These are phyloP conservation scores for Tylopilus vinaceipallidus DNA, from an alignment of 768 basidiomycete species.

Conservation along the genomic window DNA sequence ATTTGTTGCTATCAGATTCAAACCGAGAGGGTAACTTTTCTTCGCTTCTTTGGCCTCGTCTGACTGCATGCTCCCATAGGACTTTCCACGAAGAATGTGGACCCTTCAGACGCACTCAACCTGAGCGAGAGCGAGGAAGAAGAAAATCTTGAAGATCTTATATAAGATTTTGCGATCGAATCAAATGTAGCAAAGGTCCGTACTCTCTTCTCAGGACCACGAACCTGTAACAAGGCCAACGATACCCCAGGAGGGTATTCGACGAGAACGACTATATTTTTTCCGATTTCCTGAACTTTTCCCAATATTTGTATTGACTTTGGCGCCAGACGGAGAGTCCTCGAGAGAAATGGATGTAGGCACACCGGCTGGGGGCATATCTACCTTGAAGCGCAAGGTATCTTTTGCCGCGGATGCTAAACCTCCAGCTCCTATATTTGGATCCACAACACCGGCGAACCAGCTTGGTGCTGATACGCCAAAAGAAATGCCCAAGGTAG, in stretches of 20 bases:
- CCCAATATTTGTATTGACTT: conserved; percentile 59
- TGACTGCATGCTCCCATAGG: conserved; percentile 6
- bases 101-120: conserved; percentile 60
- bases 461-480: conserved; percentile 19
- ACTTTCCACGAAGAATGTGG: conserved; percentile 25
- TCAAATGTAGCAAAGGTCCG: conserved; percentile 40
- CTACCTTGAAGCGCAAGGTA: conserved; percentile 43
- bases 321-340: conserved; percentile 27
- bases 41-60: not conserved
- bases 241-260: conserved; percentile 42
- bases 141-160: conserved; percentile 75
- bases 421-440: conserved; percentile 35
- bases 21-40: conserved; percentile 35
- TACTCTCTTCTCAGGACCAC: not conserved
- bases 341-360: conserved; percentile 37
- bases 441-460: conserved; percentile 20
- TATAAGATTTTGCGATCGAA: conserved; percentile 61
- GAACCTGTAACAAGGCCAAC: not conserved
- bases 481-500: conserved; percentile 42
- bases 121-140: conserved; percentile 77
- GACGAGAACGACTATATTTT: conserved; percentile 74
- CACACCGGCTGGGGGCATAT: conserved; percentile 22
- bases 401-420: conserved; percentile 66
- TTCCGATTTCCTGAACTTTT: conserved; percentile 91
- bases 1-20: conserved; percentile 24